phyloP scores from a whole-genome alignment of 768 basidiomycete species.

The Boletus tomentosulus region DNA sequence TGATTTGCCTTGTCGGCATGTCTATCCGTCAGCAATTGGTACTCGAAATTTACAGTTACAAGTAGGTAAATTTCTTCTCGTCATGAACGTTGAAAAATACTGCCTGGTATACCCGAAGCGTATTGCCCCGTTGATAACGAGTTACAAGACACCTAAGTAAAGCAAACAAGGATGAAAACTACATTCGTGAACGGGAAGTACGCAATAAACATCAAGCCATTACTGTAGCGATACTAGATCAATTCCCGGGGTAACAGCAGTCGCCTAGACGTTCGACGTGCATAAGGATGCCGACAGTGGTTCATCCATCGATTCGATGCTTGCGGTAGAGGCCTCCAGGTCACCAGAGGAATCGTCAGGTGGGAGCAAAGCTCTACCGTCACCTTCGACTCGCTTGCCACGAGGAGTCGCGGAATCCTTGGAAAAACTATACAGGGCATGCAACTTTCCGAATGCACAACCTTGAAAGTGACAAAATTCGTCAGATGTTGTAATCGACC shows the following conservation, averaged over 20 bases:
- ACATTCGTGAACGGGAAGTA: neutral
- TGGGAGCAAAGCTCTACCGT: neutral
- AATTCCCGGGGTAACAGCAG: constrained; percentile 18
- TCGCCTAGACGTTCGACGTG: constrained; percentile 10
- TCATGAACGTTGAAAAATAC: neutral
- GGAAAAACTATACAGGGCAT: neutral
- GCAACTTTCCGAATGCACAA: neutral
- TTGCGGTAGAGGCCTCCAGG: neutral
- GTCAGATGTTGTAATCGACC: constrained; percentile 17
- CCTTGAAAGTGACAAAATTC: neutral
- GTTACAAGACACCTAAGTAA: neutral
- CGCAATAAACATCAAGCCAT: neutral
- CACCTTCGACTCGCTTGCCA: constrained; percentile 8
- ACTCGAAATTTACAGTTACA: neutral
- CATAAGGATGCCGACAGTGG: constrained; percentile 22
- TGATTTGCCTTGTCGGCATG: neutral
- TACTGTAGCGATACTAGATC: neutral
- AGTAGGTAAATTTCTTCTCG: neutral
- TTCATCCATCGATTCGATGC: constrained; percentile 8
- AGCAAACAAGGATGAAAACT: neutral
- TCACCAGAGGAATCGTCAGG: constrained; percentile 14
- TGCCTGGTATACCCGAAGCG: neutral
- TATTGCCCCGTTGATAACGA: no score
- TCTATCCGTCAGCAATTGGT: neutral
- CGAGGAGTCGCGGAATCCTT: neutral